Conservation (phyloP, 768 basidiomycete genomes). For the Pleurotus ostreatus region DNA sequence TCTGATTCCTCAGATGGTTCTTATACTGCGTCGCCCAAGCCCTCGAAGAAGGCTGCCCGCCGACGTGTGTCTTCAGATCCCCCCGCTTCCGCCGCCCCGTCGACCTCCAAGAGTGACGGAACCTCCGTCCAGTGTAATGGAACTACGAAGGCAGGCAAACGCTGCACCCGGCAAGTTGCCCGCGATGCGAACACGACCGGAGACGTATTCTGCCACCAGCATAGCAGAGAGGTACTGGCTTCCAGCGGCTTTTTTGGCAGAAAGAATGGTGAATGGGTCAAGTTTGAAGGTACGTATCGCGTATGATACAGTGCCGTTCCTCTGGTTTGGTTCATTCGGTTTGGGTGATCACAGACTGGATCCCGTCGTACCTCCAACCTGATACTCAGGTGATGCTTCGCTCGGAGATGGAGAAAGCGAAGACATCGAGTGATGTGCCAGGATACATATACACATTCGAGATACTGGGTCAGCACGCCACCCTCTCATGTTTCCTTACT, state of each 20-base stretch:
- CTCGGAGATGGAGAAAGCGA: conserved; percentile 47
- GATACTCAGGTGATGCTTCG: conserved; percentile 58
- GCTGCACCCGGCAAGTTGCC: conserved; percentile 59
- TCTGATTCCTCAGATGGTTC: neutral
- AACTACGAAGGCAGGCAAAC: conserved; percentile 58
- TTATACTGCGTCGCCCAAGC: neutral
- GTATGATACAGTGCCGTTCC: neutral
- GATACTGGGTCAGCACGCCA: conserved; percentile 53
- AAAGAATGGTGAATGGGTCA: conserved; percentile 43
- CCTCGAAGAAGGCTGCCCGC: neutral
- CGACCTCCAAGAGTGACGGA: conserved; percentile 11
- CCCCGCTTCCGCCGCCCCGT: conserved; percentile 8
- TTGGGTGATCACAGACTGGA: conserved; percentile 48
- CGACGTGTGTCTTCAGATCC: conserved; percentile 7
- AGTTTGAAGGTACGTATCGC: conserved; percentile 47
- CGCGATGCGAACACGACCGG: conserved; percentile 15
- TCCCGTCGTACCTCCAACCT: conserved; percentile 57
- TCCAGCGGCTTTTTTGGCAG: conserved; percentile 57
- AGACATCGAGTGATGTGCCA: conserved; percentile 32
- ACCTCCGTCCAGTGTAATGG: conserved; percentile 51
- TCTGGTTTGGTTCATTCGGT: neutral
- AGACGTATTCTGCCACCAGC: conserved; percentile 58
- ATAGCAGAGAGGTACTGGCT: conserved; percentile 49
- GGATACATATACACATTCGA: conserved; percentile 86
- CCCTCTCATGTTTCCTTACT: neutral